Evolutionary conservation across 202 grass and related monocot species (phyloP).

Genomic region (Zizania palustris): DNA sequence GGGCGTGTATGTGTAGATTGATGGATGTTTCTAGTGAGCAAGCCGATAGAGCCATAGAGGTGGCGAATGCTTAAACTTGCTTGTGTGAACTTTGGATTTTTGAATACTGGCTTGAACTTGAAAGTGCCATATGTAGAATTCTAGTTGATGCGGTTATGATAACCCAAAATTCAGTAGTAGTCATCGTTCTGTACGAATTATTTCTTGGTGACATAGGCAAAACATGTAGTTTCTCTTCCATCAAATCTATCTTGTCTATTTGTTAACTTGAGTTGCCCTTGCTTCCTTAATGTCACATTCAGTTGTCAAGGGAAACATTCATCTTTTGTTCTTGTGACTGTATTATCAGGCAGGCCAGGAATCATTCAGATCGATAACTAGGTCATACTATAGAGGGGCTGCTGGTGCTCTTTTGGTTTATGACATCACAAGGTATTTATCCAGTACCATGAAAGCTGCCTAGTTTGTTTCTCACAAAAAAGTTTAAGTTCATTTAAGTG

Average conservation of each 20-base stretch:
- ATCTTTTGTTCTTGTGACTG: background rate
- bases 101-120: too few relatives aligned
- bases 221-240: background rate
- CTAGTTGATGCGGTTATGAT: too few relatives aligned
- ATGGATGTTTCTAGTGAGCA: background rate
- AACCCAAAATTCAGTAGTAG: background rate
- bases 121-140: background rate
- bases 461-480: background rate
- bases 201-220: background rate
- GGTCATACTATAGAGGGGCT: slow-evolving; percentile 95
- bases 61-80: background rate
- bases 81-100: background rate
- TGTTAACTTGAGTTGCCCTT: background rate
- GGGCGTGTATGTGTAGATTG: background rate
- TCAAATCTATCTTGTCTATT: background rate
- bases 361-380: slow-evolving; percentile 95
- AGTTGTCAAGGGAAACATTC: background rate
- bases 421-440: slow-evolving; percentile 79
- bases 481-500: background rate
- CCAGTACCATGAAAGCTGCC: background rate
- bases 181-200: background rate
- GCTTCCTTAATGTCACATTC: background rate
- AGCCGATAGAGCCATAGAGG: background rate
- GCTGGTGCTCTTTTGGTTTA: slow-evolving; percentile 93
- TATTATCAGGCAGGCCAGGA: slow-evolving; percentile 86